Evolutionary conservation across 257 asterid species (phyloP).

Genomic region (Solanum lignicaule): DNA sequence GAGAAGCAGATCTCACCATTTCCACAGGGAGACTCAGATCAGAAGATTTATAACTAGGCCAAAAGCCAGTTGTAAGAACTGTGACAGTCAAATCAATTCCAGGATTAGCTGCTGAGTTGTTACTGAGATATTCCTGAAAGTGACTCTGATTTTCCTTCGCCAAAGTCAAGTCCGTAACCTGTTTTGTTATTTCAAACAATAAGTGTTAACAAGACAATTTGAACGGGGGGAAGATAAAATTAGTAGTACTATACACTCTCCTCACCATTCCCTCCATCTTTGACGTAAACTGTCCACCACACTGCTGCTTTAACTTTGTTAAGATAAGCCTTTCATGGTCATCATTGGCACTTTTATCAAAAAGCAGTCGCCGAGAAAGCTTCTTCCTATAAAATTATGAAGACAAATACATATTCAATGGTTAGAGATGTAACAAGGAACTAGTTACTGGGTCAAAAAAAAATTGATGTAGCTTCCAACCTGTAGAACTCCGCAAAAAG

Average conservation of each 20-base stretch:
- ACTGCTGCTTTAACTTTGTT: conserved; percentile 43
- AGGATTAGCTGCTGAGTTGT: conserved; percentile 16
- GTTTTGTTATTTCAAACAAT: background rate
- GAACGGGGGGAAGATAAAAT: background rate
- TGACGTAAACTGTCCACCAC: conserved; percentile 49
- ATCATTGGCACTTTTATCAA: conserved; percentile 36
- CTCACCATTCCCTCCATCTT: conserved; percentile 67
- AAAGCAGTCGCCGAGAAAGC: conserved; percentile 45
- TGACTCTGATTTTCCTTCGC: conserved; percentile 33
- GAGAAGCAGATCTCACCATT: conserved; percentile 24
- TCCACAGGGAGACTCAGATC: conserved; percentile 49
- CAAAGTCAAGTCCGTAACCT: conserved; percentile 48
- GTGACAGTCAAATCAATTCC: conserved; percentile 42
- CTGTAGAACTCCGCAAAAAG: conserved; percentile 45
- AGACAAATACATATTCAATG: background rate
- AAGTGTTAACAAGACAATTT: background rate
- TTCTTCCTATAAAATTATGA: conserved; percentile 27
- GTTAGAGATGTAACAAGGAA: background rate
- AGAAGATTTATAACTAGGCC: conserved; percentile 55
- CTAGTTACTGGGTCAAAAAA: background rate
- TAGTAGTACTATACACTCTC: background rate
- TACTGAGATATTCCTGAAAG: conserved; percentile 31
- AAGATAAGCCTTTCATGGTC: conserved; percentile 41
- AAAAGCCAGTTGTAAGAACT: conserved; percentile 48
- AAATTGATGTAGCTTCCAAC: conserved; percentile 4